These are phyloP conservation scores for Fusarium sp. DNA, from an alignment of 2,329 filamentous ascomycete genomes.

Conservation along the genomic window DNA sequence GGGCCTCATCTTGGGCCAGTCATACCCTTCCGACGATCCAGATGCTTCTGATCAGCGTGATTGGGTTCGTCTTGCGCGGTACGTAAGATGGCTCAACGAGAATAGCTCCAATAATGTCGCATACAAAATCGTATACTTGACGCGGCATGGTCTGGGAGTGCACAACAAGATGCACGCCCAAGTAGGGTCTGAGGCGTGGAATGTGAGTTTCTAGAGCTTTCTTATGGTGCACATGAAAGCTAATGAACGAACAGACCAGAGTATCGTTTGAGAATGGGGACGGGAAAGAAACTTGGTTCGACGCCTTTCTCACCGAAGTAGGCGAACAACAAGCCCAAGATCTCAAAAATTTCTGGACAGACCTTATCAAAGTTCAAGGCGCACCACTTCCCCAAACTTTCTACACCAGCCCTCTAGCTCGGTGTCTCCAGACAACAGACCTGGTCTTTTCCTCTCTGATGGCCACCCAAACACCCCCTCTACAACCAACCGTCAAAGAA, in stretches of 20 bases:
- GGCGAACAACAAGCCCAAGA: conserved; percentile 65
- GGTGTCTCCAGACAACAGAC: conserved; percentile 67
- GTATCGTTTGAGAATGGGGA: conserved; percentile 56
- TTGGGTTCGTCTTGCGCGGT: conserved; percentile 63
- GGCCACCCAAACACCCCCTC: conserved; percentile 51
- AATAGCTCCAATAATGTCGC: conserved; percentile 54
- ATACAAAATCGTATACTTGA: conserved; percentile 66
- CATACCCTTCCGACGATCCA: conserved; percentile 56
- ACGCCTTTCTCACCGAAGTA: conserved; percentile 61
- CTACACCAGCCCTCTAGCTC: conserved; percentile 68
- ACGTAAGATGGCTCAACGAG: conserved; percentile 60
- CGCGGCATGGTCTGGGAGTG: conserved; percentile 67
- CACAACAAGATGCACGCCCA: conserved; percentile 63
- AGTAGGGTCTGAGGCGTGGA: conserved; percentile 68
- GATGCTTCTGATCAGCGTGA: conserved; percentile 52
- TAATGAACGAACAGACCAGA: conserved; percentile 42
- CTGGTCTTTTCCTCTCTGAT: conserved; percentile 61
- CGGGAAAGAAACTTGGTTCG: conserved; percentile 53
- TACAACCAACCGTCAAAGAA: conserved; percentile 67
- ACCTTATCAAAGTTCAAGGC: conserved; percentile 55
- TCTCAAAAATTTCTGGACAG: conserved; percentile 63
- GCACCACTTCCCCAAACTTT: conserved; percentile 65
- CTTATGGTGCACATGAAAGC: not conserved
- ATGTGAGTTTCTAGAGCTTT: conserved; percentile 49
- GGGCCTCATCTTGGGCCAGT: conserved; percentile 61